Base-by-base conservation (phyloP, 2,329 filamentous ascomycete species). In the Chrysoporthe puriensis region DNA sequence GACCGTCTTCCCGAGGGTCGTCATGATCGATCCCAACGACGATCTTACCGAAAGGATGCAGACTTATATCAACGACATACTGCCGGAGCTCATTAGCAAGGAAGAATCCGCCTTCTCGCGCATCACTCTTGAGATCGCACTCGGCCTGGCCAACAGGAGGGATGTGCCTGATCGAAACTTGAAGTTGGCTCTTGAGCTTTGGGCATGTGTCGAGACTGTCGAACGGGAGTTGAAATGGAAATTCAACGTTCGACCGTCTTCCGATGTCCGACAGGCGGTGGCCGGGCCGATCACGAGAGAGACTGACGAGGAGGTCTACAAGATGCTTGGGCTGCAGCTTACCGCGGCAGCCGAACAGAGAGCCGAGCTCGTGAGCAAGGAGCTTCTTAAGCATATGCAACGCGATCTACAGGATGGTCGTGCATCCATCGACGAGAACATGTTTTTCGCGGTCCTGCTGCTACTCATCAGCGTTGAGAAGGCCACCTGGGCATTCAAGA, bases 401-500 rank as follows among this genome's bases (percentile, higher is more conserved):
- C 83, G 87, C 18, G 81, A 84, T 48, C 79, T 90, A 43, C 84
- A 89, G 68, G 86, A 89, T 73, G 86, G 85, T 76, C 87, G 88
- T 73, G 83, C 82, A 66, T 86, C 84, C 72, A 82, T 87, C 64
- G 85, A 84, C 43, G 89, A 88, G 73, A 84, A 84, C 71, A 85
- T 88, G 77, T 90, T 88, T 72, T 82, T 90, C 32, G 84, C 87
- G 2, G 84, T 86, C 3, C 76, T 90, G 66, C 85, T 90, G 64
- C 85, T 90, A 70, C 82, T 90, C 60, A 89, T 89, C 73, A 89
- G 87, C 71, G 81, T 90, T 16, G 88, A 91, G 74, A 90, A 90
- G 77, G 88, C 87, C 0, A 90, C 88, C 0, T 91, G 88, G 88
- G 85, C 86, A 0, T 90, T 90, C 78, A 89, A 89, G 70, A 87